Base-by-base conservation (phyloP, 176 grass and related monocot genomes). In the Poa pratensis region DNA sequence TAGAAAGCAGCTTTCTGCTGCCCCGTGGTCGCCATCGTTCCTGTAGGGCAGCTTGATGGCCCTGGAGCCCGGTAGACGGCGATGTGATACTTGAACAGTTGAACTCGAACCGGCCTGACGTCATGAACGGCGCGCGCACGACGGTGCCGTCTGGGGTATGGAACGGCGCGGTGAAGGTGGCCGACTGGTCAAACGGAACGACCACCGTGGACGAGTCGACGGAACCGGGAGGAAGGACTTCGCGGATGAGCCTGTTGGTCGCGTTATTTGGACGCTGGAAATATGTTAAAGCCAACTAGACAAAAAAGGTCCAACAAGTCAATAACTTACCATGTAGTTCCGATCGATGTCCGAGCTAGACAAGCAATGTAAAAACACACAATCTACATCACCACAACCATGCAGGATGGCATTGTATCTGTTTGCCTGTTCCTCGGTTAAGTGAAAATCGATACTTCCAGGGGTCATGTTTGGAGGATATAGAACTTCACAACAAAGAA, bases 131-230 rank as follows among this genome's bases (percentile, higher is more conserved):
- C 10, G 43, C 37, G 20, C 37, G 19, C 66, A 69, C 66, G 66
- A 20, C 10, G 9, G 18, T 40, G 34, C 34, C 66, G 18, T 69
- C 66, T 1, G 37, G 19, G 19, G 5, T 6, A 0, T 43, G 67
- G 67, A 70, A 70, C 37, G 37, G 10, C 37, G 67, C 67, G 37
- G 20, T 70, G 67, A 70, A 23, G 37, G 67, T 70, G 6, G 67
- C 19, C 19, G 37, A 70, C 37, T 0, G 18, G 37, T 70, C 67
- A 20, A 70, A 43, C 9, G 67, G 67, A 37, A 70, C 67, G 4
- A 70, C 9, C 19, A 70, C 37, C 67, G 37, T 69, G 18, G 67
- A 6, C 35, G 35, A n/a, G 35, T 69, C 67, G 4, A 69, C 67
- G 3, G 35, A 69, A 3, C 9, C 8, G 8, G 4, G 67, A 22